A percentile compares a stretch with the other conserved stretches of the same genome.
Conservation (phyloP, 1,284 basidiomycete species). For the Ustilago nuda region DNA sequence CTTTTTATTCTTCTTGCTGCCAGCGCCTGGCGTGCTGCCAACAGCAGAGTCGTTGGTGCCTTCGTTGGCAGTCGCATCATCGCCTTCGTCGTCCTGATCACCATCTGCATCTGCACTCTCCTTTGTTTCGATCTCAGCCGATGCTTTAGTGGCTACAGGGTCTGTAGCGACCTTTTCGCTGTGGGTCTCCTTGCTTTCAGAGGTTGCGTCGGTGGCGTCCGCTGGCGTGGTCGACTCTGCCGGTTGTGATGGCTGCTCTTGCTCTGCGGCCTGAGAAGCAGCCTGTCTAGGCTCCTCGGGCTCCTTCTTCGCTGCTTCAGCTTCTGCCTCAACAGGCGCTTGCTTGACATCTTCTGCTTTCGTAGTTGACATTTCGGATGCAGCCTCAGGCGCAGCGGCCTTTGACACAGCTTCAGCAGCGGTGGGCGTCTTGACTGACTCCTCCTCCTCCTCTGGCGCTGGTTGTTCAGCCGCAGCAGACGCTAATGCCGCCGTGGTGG, state of each 20-base stretch:
- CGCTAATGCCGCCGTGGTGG: not conserved
- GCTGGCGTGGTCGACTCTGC: not conserved
- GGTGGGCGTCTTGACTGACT: not conserved
- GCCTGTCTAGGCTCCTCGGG: not conserved
- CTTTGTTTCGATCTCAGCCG: slow-evolving; percentile 1
- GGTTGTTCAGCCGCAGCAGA: slow-evolving; percentile 1
- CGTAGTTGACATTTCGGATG: not conserved
- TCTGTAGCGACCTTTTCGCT: not conserved
- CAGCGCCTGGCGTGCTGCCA: slow-evolving; percentile 81
- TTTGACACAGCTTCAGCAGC: not conserved
- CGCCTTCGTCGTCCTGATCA: slow-evolving; percentile 74
- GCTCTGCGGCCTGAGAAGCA: not conserved
- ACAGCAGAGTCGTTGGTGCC: slow-evolving; percentile 79
- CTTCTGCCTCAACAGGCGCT: not conserved
- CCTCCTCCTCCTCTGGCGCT: not conserved
- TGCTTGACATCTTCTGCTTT: not conserved
- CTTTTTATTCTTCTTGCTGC: slow-evolving; percentile 80
- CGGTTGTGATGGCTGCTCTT: not conserved
- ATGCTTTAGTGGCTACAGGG: not conserved
- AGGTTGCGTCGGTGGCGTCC: not conserved
- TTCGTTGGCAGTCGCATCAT: slow-evolving; percentile 75
- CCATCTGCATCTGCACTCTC: slow-evolving; percentile 73
- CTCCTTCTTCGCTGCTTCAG: not conserved
- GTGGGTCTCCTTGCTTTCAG: not conserved
- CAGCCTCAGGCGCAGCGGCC: not conserved